Conservation (phyloP, 805 yeast genomes). For the Wickerhamiella vanderwaltii region DNA sequence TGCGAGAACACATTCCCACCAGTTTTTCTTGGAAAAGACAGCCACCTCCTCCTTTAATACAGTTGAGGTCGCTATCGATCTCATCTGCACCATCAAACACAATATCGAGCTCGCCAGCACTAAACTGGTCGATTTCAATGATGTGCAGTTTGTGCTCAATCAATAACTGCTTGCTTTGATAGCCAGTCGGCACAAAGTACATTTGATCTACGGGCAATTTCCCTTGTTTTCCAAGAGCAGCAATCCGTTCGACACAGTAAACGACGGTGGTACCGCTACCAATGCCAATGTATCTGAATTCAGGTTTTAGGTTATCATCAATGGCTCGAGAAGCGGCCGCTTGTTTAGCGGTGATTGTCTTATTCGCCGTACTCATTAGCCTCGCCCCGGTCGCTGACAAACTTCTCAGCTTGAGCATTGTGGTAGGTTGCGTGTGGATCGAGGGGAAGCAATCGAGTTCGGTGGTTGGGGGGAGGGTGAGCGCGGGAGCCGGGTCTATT, state of each 20-base stretch:
- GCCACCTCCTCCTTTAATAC: conserved; percentile 98
- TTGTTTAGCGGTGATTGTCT: conserved; percentile 42
- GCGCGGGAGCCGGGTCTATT: too few relatives aligned
- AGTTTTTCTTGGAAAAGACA: conserved; percentile 93
- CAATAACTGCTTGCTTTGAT: conserved; percentile 82
- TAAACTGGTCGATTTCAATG: conserved; percentile 69
- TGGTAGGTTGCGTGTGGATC: too few relatives aligned
- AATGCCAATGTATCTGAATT: conserved; percentile 71
- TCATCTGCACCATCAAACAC: conserved; percentile 99
- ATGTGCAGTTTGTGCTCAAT: conserved; percentile 64
- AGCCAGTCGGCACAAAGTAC: conserved; percentile 90
- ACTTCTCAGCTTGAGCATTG: not conserved
- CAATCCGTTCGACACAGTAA: conserved; percentile 91
- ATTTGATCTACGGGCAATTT: conserved; percentile 37
- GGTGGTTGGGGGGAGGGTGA: too few relatives aligned
- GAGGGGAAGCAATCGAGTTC: too few relatives aligned
- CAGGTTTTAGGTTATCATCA: conserved; percentile 63
- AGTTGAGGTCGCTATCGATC: conserved; percentile 65
- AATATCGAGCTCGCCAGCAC: conserved; percentile 59
- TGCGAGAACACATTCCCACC: conserved; percentile 67
- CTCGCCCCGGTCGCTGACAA: conserved; percentile 1
- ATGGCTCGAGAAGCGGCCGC: conserved; percentile 87
- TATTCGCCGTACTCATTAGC: conserved; percentile 10
- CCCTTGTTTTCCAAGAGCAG: conserved; percentile 38
- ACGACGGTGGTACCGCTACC: conserved; percentile 97